Evolutionary conservation across 257 asterid species (phyloP), one percentile per base, ranked within the genome.

Genomic region (Misopates orontium): DNA sequence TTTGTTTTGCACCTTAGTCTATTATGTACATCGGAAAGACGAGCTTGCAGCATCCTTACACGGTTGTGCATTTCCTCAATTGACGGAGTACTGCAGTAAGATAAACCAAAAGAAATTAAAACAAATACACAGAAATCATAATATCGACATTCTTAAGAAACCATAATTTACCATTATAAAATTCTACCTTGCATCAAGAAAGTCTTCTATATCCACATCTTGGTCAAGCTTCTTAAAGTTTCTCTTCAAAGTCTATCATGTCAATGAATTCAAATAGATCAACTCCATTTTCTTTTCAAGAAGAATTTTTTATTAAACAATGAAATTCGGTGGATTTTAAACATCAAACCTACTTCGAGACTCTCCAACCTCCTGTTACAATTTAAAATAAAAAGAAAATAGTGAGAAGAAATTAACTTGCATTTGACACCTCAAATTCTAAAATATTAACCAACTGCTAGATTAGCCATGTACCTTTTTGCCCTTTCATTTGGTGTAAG

Each of bases 221-320:
- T 85, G 95, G 69, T 88, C 95, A 62, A 85, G 90, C 87, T 88
- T 86, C 84, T 85, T 89, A 57, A 88, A 86, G 71, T 88, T 88
- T 71, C 95, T 85, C 80, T 83, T 88, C 80, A 91, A 75, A 56
- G 85, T 84, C 96, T 88, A 69, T 51, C 55, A 64, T 47, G 54
- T 49, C 60, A 75, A 56, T 32, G 41, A 18, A 57, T 68, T 36
- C 70, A 73, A 73, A 60, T 53, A 21, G 60, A 48, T 76, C 39
- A 67, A 59, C 66, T 64, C 52, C 68, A 10, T 23, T 56, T 59
- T 60, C 51, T 64, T 31, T 53, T 24, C 36, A 51, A 57, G 23
- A 44, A 65, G 47, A 60, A 28, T 28, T 21, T n/a, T 31, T 23
- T 20, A 45, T 62, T 41, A 55, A 54, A 55, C 54, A 28, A 61